Base-by-base conservation (phyloP, 352 stramenopile species). In the Globisporangium splendens region DNA sequence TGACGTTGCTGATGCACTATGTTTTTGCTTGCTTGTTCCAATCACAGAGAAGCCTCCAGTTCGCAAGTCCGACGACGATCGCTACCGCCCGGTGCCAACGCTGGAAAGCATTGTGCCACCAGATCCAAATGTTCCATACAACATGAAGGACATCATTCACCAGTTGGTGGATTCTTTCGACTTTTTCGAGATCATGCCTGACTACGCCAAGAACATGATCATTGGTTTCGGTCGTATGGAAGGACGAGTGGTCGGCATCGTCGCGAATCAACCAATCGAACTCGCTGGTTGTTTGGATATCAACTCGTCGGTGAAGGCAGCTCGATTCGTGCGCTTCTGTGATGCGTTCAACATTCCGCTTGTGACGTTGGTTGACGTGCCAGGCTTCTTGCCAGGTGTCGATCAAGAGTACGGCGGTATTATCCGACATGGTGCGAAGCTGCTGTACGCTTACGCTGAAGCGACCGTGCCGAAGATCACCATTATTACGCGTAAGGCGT, bases 301-400 rank as follows among this genome's bases (percentile, higher is more conserved):
- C 65, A 91, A 98, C 72, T 89, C 96, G 49, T 98, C 90, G 13
- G 89, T 96, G 52, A 99, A 99, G 79, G 97, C 88, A 14, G 97
- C 96, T 14, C 83, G 97, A 50, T 99, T 99, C 64, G 97, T 99
- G 56, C 89, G 97, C 35, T 98, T 98, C 69, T 98, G 93, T 63
- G 96, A 99, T 77, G 76, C 94, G 12, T 99, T 99, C 77, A 98
- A 99, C 74, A 99, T 99, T 63, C 97, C 97, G 11, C 82, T 99
- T 46, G 73, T 99, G 18, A 99, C 96, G 15, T 96, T 99, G 65
- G 97, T 99, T 14, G 97, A 99, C 73, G 97, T 99, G 21, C 97
- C 97, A 3, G 97, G 97, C 42, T 99, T 99, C 73, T 80, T 99
- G 46, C 97, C 97, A 6, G 97, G 97, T 15, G 98, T 94, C 15